Evolutionary conservation across 805 yeast species (phyloP).

Genomic region (Metschnikowia proteae): DNA sequence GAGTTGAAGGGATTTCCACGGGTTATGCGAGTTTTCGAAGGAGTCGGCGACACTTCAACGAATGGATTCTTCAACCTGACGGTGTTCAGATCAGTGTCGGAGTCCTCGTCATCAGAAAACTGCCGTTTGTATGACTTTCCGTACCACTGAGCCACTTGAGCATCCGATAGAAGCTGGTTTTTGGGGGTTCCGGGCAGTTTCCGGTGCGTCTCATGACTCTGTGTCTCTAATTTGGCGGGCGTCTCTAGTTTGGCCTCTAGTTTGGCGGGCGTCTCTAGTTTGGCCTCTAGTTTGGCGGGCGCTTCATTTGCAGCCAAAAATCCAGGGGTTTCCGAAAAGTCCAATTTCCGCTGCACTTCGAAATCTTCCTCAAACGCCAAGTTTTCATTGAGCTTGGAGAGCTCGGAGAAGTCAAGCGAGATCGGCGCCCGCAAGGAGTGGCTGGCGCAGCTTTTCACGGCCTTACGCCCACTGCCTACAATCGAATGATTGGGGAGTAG

Average conservation of each 20-base stretch:
- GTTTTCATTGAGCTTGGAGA: slow-evolving; percentile 20
- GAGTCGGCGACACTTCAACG: not conserved
- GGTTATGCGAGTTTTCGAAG: not conserved
- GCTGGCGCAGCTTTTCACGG: slow-evolving; percentile 8
- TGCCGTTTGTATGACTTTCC: slow-evolving; percentile 28
- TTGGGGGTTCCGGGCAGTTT: slow-evolving; percentile 28
- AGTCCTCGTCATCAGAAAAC: slow-evolving; percentile 29
- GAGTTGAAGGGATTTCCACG: slow-evolving; percentile 27
- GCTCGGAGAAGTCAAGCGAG: slow-evolving; percentile 19
- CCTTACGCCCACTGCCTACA: slow-evolving; percentile 35
- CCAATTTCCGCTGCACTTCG: not conserved
- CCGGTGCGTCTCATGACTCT: not conserved
- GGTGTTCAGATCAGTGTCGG: slow-evolving; percentile 13
- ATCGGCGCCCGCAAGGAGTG: slow-evolving; percentile 6
- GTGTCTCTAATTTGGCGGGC: too few relatives aligned
- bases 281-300: too few relatives aligned
- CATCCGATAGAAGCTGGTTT: slow-evolving; percentile 31
- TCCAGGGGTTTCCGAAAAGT: not conserved
- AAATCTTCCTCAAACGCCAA: slow-evolving; percentile 27
- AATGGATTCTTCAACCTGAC: slow-evolving; percentile 14
- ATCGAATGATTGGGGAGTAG: slow-evolving; percentile 38
- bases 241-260: too few relatives aligned
- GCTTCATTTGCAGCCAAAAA: not conserved
- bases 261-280: too few relatives aligned
- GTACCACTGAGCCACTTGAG: slow-evolving; percentile 35